Percentiles rank a stretch among this genome's conserved stretches.
These are phyloP conservation scores for Aegilops longissima DNA, from an alignment of 176 grass and related monocot genomes.

Conservation along the genomic window DNA sequence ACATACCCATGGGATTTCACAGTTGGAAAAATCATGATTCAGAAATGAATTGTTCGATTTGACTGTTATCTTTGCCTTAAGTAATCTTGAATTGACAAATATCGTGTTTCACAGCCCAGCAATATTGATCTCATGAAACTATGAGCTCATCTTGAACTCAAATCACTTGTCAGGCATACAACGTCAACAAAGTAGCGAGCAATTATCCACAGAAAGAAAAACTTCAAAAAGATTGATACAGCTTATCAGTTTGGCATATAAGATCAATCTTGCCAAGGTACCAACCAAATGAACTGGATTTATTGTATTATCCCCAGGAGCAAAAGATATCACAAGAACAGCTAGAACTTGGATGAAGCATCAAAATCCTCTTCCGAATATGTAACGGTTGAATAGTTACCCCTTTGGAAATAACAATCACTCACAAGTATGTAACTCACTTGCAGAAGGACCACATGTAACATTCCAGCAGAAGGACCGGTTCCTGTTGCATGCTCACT, in stretches of 20 bases:
- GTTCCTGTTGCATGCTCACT: conserved; percentile 11
- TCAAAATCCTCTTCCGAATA: neutral
- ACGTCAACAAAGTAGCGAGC: too few species aligned
- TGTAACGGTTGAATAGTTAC: neutral
- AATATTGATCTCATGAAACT: neutral
- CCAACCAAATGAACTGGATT: neutral
- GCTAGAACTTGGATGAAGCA: neutral
- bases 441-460: conserved; percentile 25
- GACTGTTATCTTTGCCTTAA: neutral
- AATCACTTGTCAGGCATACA: neutral
- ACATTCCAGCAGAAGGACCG: conserved; percentile 27
- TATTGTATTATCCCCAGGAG: neutral
- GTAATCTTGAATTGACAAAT: neutral
- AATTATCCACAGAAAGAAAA: neutral
- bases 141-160: neutral
- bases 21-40: neutral
- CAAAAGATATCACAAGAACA: neutral
- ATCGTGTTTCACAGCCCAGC: neutral
- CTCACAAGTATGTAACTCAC: conserved; percentile 7
- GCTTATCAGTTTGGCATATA: neutral
- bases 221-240: neutral
- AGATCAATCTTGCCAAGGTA: neutral
- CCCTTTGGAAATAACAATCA: neutral
- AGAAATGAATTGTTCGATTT: neutral
- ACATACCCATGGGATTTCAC: neutral